Conservation (phyloP, 2,329 filamentous ascomycete species). For the Incumbomyces delicatus region DNA sequence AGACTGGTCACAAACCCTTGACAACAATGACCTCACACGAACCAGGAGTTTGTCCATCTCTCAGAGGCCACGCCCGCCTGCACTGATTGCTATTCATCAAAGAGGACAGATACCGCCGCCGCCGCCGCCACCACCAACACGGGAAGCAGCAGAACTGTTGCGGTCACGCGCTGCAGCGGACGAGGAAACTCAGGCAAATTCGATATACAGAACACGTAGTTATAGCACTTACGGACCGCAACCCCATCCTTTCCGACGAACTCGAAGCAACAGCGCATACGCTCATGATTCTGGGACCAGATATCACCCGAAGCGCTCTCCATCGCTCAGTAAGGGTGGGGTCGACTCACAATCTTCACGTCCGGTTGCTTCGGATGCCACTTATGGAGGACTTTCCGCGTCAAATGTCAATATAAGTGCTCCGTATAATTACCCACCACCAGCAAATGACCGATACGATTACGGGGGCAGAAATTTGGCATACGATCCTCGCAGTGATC, state of each 20-base stretch:
- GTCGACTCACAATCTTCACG: background rate
- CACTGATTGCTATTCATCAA: slow-evolving; percentile 18
- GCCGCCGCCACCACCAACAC: slow-evolving; percentile 5
- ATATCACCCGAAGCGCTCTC: slow-evolving; percentile 4
- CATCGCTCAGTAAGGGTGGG: slow-evolving; percentile 1
- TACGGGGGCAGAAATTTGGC: background rate
- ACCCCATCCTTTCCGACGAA: slow-evolving; percentile 13
- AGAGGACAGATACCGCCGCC: slow-evolving; percentile 12
- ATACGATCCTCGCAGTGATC: slow-evolving; percentile 1
- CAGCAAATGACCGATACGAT: background rate
- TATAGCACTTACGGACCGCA: slow-evolving; percentile 9
- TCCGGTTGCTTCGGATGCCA: background rate
- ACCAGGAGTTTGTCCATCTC: slow-evolving; percentile 7
- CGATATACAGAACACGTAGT: slow-evolving; percentile 10
- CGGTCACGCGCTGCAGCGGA: slow-evolving; percentile 9
- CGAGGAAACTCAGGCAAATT: background rate
- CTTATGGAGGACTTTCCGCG: background rate
- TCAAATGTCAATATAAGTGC: background rate
- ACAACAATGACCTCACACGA: slow-evolving; percentile 5
- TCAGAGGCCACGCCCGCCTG: slow-evolving; percentile 3
- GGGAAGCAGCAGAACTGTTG: slow-evolving; percentile 10
- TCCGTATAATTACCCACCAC: background rate
- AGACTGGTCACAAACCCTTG: slow-evolving; percentile 8
- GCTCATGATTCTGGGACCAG: background rate
- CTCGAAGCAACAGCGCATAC: slow-evolving; percentile 8